A percentile compares a stretch with the other conserved stretches of the same genome.
phyloP scores from a whole-genome alignment of 1,139 yeast species.

The Geotrichum histeridarum region DNA sequence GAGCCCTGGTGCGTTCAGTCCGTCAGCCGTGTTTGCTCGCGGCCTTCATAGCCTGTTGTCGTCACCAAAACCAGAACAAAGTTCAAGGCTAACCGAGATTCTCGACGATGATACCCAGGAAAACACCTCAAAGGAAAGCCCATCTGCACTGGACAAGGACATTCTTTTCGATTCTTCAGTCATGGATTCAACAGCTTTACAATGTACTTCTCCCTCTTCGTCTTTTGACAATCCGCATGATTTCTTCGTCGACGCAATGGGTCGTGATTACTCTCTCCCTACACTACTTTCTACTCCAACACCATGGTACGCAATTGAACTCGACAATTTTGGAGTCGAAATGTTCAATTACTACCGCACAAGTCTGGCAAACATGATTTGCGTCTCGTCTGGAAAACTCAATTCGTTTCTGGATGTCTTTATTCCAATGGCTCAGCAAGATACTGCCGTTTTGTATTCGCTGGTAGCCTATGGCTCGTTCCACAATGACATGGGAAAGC shows the following conservation, averaged over 20 bases:
- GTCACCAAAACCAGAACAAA: neutral
- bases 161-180: neutral
- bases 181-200: neutral
- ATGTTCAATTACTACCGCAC: conserved; percentile 64
- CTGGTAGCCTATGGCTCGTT: conserved; percentile 76
- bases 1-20: neutral
- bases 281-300: conserved; percentile 1
- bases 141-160: neutral
- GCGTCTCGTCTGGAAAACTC: conserved; percentile 51
- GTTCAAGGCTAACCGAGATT: neutral
- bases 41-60: neutral
- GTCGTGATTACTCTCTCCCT: neutral
- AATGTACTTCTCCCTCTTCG: neutral
- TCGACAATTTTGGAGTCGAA: conserved; percentile 45
- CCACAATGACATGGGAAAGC: conserved; percentile 47
- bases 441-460: conserved; percentile 62
- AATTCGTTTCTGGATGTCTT: conserved; percentile 71
- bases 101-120: neutral
- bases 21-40: neutral
- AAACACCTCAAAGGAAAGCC: neutral
- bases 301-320: conserved; percentile 26
- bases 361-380: conserved; percentile 52
- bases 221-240: neutral
- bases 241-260: neutral
- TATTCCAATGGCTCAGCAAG: conserved; percentile 68